These are phyloP conservation scores for Blastobotrys buckinghamii DNA, from an alignment of 1,139 yeast species.

Conservation along the genomic window DNA sequence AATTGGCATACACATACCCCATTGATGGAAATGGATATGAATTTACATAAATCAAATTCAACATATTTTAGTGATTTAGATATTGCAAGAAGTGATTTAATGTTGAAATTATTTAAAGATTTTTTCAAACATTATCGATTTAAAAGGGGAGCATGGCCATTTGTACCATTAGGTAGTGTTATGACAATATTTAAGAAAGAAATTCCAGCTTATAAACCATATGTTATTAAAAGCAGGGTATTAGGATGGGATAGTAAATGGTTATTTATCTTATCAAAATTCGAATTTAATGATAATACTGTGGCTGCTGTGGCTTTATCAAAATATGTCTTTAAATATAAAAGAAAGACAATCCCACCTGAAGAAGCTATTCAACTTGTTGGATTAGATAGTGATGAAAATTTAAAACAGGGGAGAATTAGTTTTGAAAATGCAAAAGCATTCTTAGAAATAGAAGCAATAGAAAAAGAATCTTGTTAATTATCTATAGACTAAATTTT, in stretches of 20 bases:
- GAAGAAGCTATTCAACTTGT: conserved; percentile 49
- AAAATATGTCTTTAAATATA: conserved; percentile 73
- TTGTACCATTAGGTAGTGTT: conserved; percentile 73
- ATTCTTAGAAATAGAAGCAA: conserved; percentile 32
- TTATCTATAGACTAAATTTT: not conserved
- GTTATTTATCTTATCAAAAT: conserved; percentile 66
- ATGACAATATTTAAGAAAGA: conserved; percentile 65
- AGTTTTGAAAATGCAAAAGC: conserved; percentile 36
- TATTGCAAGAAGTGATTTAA: conserved; percentile 62
- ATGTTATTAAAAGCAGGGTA: conserved; percentile 51
- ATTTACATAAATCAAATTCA: conserved; percentile 79
- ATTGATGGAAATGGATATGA: conserved; percentile 77
- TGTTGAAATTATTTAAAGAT: conserved; percentile 45
- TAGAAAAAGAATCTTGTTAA: conserved; percentile 24
- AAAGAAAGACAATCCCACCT: conserved; percentile 67
- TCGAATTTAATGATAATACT: conserved; percentile 39
- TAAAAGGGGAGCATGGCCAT: conserved; percentile 51
- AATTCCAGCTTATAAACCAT: conserved; percentile 59
- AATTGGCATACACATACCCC: conserved; percentile 55
- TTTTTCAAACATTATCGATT: conserved; percentile 30
- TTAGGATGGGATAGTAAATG: conserved; percentile 87
- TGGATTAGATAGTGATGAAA: conserved; percentile 52
- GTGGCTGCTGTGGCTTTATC: conserved; percentile 62
- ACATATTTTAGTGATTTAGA: conserved; percentile 85
- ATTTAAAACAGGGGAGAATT: conserved; percentile 37